phyloP scores from a whole-genome alignment of 2,329 filamentous ascomycete species.

The Epichloe amarillans region DNA sequence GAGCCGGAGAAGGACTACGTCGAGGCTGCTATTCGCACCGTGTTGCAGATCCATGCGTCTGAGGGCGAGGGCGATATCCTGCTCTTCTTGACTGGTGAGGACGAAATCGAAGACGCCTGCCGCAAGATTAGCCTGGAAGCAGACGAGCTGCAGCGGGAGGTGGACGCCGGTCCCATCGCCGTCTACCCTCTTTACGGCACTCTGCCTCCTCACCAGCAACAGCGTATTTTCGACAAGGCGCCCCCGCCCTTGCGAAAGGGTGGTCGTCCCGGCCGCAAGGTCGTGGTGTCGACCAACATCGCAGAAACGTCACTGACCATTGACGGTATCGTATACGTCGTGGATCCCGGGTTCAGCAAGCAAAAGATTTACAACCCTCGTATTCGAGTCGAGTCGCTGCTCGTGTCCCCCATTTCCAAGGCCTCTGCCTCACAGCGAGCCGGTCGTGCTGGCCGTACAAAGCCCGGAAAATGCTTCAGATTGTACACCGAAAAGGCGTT shows the following conservation, averaged over 20 bases:
- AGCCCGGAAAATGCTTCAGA: conserved; percentile 95
- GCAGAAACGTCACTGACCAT: conserved; percentile 96
- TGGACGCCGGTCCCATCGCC: conserved; percentile 75
- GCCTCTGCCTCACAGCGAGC: conserved; percentile 94
- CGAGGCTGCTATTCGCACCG: conserved; percentile 85
- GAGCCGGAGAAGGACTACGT: conserved; percentile 95
- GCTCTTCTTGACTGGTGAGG: conserved; percentile 91
- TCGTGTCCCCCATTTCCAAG: conserved; percentile 97
- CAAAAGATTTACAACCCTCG: conserved; percentile 98
- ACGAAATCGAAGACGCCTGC: conserved; percentile 95
- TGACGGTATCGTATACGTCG: conserved; percentile 96
- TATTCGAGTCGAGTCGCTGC: conserved; percentile 86
- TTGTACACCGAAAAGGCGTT: conserved; percentile 92
- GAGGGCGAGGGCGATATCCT: conserved; percentile 88
- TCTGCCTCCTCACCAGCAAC: conserved; percentile 82
- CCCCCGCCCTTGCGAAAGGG: conserved; percentile 59
- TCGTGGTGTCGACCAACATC: conserved; percentile 93
- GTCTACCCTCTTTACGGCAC: conserved; percentile 93
- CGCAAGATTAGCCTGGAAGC: conserved; percentile 82
- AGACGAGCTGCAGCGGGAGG: conserved; percentile 84
- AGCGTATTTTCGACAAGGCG: conserved; percentile 86
- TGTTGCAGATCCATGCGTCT: conserved; percentile 89
- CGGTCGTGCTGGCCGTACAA: conserved; percentile 97
- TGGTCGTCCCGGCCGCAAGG: conserved; percentile 81
- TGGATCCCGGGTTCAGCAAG: conserved; percentile 98